A percentile compares a stretch with the other conserved stretches of the same genome.
These are phyloP conservation scores for Neotropicomus parvogracilis DNA, from an alignment of 1,284 basidiomycete genomes.

Conservation along the genomic window DNA sequence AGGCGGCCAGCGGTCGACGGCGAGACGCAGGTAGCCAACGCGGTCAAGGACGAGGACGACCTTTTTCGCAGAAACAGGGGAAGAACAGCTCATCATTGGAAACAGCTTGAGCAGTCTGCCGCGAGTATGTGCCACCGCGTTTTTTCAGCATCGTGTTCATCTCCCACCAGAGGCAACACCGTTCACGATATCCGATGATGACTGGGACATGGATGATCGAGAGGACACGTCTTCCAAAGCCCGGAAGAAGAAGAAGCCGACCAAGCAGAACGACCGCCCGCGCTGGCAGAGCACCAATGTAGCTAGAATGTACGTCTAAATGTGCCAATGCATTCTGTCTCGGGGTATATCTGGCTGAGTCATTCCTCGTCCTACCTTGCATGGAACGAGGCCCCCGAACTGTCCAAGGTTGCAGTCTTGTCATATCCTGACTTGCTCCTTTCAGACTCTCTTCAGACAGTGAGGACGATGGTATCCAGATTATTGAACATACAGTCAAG, in stretches of 20 bases:
- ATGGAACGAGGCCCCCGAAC: constrained; percentile 1
- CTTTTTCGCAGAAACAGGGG: constrained; percentile 62
- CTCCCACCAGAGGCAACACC: constrained; percentile 23
- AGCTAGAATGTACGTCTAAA: constrained; percentile 27
- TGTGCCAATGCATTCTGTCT: not conserved
- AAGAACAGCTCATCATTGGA: constrained; percentile 54
- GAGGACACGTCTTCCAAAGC: constrained; percentile 27
- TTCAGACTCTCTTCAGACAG: constrained; percentile 43
- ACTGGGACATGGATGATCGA: constrained; percentile 27
- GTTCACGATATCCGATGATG: constrained; percentile 14
- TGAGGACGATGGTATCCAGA: constrained; percentile 45
- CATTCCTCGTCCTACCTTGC: not conserved
- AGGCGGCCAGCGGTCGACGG: constrained; percentile 15
- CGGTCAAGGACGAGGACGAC: constrained; percentile 53
- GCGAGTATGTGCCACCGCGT: constrained; percentile 41
- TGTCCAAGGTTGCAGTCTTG: not conserved
- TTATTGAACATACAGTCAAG: constrained; percentile 31
- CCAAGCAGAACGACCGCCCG: constrained; percentile 32
- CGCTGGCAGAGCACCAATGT: constrained; percentile 36
- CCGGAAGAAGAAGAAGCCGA: constrained; percentile 39
- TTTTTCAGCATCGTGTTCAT: constrained; percentile 12
- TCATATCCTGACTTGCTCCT: constrained; percentile 7
- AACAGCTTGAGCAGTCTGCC: constrained; percentile 48
- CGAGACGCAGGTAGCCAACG: constrained; percentile 20
- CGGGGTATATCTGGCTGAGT: not conserved